Base-by-base conservation (phyloP, 192 early-diverging fungal species). In the Coemansia umbellata region DNA sequence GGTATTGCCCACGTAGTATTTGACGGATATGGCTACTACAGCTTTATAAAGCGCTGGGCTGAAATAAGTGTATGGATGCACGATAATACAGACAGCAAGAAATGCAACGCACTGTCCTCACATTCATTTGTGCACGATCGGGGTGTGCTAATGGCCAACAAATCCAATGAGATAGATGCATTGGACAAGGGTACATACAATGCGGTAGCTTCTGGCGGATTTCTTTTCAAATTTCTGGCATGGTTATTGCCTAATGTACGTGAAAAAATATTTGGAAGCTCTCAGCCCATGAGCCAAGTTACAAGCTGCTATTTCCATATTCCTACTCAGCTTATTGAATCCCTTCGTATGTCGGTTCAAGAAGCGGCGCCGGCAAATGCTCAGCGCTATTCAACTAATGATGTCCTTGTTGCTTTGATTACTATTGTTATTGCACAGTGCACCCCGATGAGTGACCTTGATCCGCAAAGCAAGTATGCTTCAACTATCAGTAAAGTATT, bases 41-140 rank as follows among this genome's bases (percentile, higher is more conserved):
- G 31, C 3, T 69, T 69, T 57, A 39, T 69, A 24, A 48, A 50
- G 8, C 47, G 53, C 0, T 69, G 66, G 58, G 58, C 53, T 15
- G 53, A 61, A 19, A 28, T 45, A 28, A 2, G 24, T 53, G 35
- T 6, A 8, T 55, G 52, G 45, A 31, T 63, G 45, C 35, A 55
- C 14, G 13, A 28, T 3, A 22, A 22, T n/a, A 10, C 24, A 5
- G 47, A 41, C 35, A 36, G 23, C 30, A 21, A 39, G 15, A 39
- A n/a, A 5, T n/a, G n/a, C n/a, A 7, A 22, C 14, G 13, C 26
- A 45, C 8, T 45, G 24, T 13, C 43, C 1, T 8, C 22, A n/a
- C 8, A 14, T 15, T 7, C 3, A 14, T 27, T 17, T 28, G 15
- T 13, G 5, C 5, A 26, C 11, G 24, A 45, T 27, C 43, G 43